A percentile compares a stretch with the other conserved stretches of the same genome.
phyloP scores from a whole-genome alignment of 2,329 filamentous ascomycete genomes.

The Rhinocladiella mackenziei region DNA sequence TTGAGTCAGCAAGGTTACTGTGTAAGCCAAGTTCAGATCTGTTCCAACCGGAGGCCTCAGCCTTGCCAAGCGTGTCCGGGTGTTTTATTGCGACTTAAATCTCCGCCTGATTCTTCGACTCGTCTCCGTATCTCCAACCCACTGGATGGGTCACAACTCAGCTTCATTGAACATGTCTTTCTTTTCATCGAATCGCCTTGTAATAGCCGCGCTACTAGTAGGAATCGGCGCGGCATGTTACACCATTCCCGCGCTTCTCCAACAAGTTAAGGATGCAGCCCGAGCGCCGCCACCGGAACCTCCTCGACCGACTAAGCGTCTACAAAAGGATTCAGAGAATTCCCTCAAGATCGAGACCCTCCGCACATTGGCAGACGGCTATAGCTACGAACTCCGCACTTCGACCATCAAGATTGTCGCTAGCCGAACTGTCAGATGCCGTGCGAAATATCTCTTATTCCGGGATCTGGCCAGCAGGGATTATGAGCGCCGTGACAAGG shows the following conservation, averaged over 20 bases:
- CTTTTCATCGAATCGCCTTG: constrained; percentile 17
- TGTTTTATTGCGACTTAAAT: too few relatives aligned
- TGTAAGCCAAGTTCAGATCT: too few relatives aligned
- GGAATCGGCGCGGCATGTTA: constrained; percentile 15
- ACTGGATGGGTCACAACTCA: too few relatives aligned
- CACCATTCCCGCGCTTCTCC: constrained; percentile 13
- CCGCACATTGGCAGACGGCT: constrained; percentile 63
- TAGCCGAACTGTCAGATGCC: constrained; percentile 42
- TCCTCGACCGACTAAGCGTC: constrained; percentile 13
- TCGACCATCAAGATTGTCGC: constrained; percentile 51
- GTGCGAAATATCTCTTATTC: constrained; percentile 40
- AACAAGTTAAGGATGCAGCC: constrained; percentile 19
- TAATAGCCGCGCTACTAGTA: constrained; percentile 11
- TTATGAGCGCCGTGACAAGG: constrained; percentile 37
- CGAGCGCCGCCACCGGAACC: constrained; percentile 17
- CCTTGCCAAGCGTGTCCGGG: too few relatives aligned
- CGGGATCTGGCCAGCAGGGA: constrained; percentile 41
- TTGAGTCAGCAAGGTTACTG: too few relatives aligned
- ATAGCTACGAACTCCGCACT: constrained; percentile 68
- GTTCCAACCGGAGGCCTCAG: too few relatives aligned
- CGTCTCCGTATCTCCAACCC: too few relatives aligned
- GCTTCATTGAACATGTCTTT: constrained; percentile 15
- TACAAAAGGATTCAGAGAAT: constrained; percentile 25
- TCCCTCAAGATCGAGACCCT: constrained; percentile 53
- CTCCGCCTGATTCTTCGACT: too few relatives aligned